phyloP scores from a whole-genome alignment of 2,329 filamentous ascomycete genomes.

The Albophoma yamanashiensis region DNA sequence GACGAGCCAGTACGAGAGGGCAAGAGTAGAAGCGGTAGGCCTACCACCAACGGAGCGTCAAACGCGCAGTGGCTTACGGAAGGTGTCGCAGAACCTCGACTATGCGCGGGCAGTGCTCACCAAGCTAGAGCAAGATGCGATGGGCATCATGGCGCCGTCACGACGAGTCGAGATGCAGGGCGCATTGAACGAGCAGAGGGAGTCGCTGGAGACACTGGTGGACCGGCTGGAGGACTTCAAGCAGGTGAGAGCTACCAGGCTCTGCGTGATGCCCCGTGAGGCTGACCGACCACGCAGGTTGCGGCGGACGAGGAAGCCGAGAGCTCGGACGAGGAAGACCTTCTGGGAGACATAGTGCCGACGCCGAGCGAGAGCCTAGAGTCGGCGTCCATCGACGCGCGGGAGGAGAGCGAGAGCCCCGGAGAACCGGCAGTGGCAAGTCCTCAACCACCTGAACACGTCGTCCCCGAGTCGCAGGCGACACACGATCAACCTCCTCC shows the following conservation, averaged over 20 bases:
- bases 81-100: conserved; percentile 50
- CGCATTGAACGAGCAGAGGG: conserved; percentile 54
- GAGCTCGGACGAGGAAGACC: conserved; percentile 45
- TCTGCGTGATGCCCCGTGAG: conserved; percentile 1
- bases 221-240: conserved; percentile 59
- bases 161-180: conserved; percentile 51
- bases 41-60: conserved; percentile 12
- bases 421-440: conserved; percentile 9
- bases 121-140: conserved; percentile 58
- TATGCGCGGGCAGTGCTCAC: conserved; percentile 59
- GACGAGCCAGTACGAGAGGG: conserved; percentile 54
- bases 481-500: conserved; percentile 4
- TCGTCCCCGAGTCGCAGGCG: background rate
- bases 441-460: conserved; percentile 1
- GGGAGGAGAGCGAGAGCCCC: conserved; percentile 8
- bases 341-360: conserved; percentile 42
- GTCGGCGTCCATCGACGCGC: conserved; percentile 20
- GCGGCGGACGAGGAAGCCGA: conserved; percentile 24
- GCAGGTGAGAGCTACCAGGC: conserved; percentile 32
- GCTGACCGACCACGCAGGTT: conserved; percentile 13
- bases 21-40: conserved; percentile 29
- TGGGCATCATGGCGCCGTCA: conserved; percentile 44
- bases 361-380: conserved; percentile 44
- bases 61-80: background rate
- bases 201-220: conserved; percentile 53